Conservation (phyloP, 116 monocot genomes). For the Zostera marina region DNA sequence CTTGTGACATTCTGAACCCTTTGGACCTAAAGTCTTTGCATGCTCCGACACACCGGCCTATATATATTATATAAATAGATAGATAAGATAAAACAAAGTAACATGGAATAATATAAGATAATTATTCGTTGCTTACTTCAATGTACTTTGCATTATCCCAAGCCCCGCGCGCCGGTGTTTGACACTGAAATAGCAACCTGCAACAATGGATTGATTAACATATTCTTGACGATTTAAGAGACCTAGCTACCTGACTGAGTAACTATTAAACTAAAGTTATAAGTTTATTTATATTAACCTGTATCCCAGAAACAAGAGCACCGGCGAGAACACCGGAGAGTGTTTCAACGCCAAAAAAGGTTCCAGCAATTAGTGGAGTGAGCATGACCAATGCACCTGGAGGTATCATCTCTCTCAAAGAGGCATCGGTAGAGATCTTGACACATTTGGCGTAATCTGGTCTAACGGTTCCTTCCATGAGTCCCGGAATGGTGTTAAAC, state of each 20-base stretch:
- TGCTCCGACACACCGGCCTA: constrained; percentile 76
- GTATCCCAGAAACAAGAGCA: constrained; percentile 14
- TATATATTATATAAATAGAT: not conserved
- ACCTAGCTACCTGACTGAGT: not conserved
- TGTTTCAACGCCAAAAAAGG: constrained; percentile 19
- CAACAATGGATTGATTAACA: not conserved
- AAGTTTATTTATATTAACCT: too few species aligned
- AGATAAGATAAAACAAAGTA: too few species aligned
- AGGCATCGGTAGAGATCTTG: constrained; percentile 16
- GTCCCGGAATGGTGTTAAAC: constrained; percentile 73
- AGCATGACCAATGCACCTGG: constrained; percentile 18
- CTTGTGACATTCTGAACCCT: constrained; percentile 77
- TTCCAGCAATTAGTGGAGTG: constrained; percentile 17
- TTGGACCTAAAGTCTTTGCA: constrained; percentile 52
- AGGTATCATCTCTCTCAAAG: constrained; percentile 20
- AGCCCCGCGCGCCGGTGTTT: constrained; percentile 16
- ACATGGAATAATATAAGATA: too few species aligned
- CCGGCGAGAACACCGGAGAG: constrained; percentile 21
- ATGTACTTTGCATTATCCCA: constrained; percentile 24
- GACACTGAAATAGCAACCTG: constrained; percentile 20
- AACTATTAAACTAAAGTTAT: not conserved
- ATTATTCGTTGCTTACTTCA: constrained; percentile 6
- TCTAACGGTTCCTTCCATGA: constrained; percentile 15
- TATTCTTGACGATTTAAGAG: not conserved
- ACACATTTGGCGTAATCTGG: constrained; percentile 20